Conservation (phyloP, 2,329 filamentous ascomycete genomes). For the Aspergillus brasiliensis region DNA sequence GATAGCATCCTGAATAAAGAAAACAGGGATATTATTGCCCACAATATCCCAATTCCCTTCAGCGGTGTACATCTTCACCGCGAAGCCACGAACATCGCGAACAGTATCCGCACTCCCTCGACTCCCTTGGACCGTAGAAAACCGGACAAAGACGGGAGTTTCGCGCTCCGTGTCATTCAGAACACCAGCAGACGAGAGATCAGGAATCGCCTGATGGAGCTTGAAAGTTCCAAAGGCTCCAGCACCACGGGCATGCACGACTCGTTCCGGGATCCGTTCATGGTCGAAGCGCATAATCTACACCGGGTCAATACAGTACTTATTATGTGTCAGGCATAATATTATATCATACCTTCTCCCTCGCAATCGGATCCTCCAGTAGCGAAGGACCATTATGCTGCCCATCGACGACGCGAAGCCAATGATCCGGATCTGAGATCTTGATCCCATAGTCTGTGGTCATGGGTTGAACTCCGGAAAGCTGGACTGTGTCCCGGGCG, state of each 20-base stretch:
- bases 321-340: too few species aligned
- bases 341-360: constrained; percentile 65
- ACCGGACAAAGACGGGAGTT: constrained; percentile 69
- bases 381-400: constrained; percentile 67
- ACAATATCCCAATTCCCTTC: constrained; percentile 69
- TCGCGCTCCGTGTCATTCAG: constrained; percentile 68
- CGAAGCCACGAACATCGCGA: constrained; percentile 80
- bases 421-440: constrained; percentile 73
- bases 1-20: constrained; percentile 47
- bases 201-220: constrained; percentile 63
- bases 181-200: constrained; percentile 65
- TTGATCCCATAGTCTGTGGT: constrained; percentile 79
- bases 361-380: constrained; percentile 70
- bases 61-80: constrained; percentile 74
- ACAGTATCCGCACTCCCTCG: constrained; percentile 78
- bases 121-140: constrained; percentile 76
- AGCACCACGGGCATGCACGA: constrained; percentile 67
- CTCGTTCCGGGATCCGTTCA: constrained; percentile 68
- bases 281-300: constrained; percentile 70
- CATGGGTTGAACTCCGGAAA: constrained; percentile 54
- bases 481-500: constrained; percentile 59
- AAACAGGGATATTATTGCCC: constrained; percentile 46
- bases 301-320: neutral
- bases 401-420: constrained; percentile 66
- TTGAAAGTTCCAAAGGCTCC: constrained; percentile 69